Evolutionary conservation across 768 basidiomycete genomes (phyloP).

Genomic region (Panaeolus papilionaceus): DNA sequence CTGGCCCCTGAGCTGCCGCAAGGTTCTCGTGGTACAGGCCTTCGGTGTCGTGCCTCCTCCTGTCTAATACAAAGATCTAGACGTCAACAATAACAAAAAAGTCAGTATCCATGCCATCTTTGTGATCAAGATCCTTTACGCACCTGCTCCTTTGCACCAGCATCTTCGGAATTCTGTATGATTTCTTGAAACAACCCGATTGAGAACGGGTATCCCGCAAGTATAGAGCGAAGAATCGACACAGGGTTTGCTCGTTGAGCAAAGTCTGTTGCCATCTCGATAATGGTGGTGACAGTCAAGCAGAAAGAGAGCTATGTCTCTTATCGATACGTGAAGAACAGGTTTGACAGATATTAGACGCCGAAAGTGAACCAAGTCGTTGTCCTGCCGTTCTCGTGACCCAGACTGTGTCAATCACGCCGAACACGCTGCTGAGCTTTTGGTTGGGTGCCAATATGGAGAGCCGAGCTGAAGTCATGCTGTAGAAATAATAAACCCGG

Average conservation of each 20-base stretch:
- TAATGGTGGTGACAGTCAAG: not conserved
- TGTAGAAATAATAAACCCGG: too few relatives aligned
- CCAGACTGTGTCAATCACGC: not conserved
- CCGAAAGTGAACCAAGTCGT: not conserved
- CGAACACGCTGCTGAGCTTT: not conserved
- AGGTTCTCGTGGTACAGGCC: constrained; percentile 36
- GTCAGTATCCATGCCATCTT: not conserved
- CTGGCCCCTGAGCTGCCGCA: constrained; percentile 45
- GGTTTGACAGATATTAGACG: constrained; percentile 2
- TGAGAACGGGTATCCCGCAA: constrained; percentile 51
- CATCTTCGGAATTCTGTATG: constrained; percentile 58
- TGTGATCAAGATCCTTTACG: constrained; percentile 11
- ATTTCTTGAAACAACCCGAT: constrained; percentile 51
- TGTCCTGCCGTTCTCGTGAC: not conserved
- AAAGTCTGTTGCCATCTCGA: constrained; percentile 37
- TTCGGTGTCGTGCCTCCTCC: constrained; percentile 33
- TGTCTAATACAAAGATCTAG: constrained; percentile 51
- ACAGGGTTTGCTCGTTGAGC: constrained; percentile 29
- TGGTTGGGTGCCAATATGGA: not conserved
- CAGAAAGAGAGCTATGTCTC: not conserved
- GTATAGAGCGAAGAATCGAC: constrained; percentile 37
- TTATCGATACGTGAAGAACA: not conserved
- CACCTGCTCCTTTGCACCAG: constrained; percentile 51
- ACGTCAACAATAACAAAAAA: not conserved
- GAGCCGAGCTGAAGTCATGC: too few relatives aligned